Percentiles rank a stretch among this genome's conserved stretches.
Evolutionary conservation across 2,329 filamentous ascomycete genomes (phyloP).

Genomic region (Lasiodiplodia citricola): DNA sequence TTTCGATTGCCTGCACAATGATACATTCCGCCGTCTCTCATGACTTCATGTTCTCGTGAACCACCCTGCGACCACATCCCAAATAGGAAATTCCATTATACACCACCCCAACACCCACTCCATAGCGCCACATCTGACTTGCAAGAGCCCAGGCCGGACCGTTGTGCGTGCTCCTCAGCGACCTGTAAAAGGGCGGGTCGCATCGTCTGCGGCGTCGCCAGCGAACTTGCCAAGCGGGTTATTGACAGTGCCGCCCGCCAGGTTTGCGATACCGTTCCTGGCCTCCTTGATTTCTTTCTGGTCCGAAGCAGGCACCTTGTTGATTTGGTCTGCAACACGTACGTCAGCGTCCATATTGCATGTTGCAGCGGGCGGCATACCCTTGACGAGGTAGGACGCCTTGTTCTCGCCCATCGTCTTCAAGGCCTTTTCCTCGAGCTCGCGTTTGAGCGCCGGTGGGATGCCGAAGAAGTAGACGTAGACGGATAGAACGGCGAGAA

Average conservation of each 20-base stretch:
- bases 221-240: constrained; percentile 45
- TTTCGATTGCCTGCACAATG: not conserved
- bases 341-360: constrained; percentile 19
- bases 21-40: not conserved
- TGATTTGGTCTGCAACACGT: constrained; percentile 41
- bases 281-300: constrained; percentile 44
- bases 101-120: not conserved
- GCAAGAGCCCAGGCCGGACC: not conserved
- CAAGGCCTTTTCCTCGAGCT: constrained; percentile 53
- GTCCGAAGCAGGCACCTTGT: constrained; percentile 46
- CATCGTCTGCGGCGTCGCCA: constrained; percentile 43
- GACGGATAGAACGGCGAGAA: constrained; percentile 43
- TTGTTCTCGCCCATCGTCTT: constrained; percentile 61
- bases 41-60: constrained; percentile 16
- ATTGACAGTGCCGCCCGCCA: constrained; percentile 40
- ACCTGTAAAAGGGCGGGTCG: constrained; percentile 45
- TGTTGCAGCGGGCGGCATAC: constrained; percentile 30
- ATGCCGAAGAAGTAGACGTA: constrained; percentile 56
- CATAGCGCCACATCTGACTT: not conserved
- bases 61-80: not conserved
- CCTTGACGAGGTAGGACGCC: constrained; percentile 48
- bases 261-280: constrained; percentile 44
- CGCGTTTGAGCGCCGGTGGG: constrained; percentile 52
- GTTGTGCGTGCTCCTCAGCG: constrained; percentile 35
- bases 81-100: not conserved